Evolutionary conservation across 306 rosid genomes (phyloP).

Genomic region (Hylodesmum podocarpum): DNA sequence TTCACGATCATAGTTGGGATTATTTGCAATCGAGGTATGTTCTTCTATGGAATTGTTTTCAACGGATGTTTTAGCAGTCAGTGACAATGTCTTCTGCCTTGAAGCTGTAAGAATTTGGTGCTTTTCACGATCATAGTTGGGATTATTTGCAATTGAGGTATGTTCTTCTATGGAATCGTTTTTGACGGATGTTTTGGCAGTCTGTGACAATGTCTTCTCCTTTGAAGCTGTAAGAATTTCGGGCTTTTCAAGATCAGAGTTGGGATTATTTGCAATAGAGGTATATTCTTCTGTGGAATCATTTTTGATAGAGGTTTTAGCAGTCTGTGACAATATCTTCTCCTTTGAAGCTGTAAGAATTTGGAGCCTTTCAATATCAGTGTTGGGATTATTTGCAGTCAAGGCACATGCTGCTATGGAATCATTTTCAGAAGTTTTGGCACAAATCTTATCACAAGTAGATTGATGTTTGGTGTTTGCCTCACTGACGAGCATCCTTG

Average conservation of each 20-base stretch:
- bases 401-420: slow-evolving; percentile 10
- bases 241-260: slow-evolving; percentile 39
- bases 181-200: slow-evolving; percentile 26
- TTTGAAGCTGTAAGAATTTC: slow-evolving; percentile 45
- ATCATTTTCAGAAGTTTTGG: slow-evolving; percentile 32
- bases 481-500: slow-evolving; percentile 31
- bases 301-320: slow-evolving; percentile 28
- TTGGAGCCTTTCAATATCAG: slow-evolving; percentile 45
- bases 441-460: slow-evolving; percentile 37
- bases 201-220: too few species aligned
- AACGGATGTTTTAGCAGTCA: background rate
- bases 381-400: slow-evolving; percentile 33
- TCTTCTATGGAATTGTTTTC: background rate
- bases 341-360: slow-evolving; percentile 46
- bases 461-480: slow-evolving; percentile 29
- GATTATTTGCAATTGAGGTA: slow-evolving; percentile 33
- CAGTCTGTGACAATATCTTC: background rate
- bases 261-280: slow-evolving; percentile 31
- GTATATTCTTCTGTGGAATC: slow-evolving; percentile 10
- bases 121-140: slow-evolving; percentile 42
- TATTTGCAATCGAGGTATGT: background rate
- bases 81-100: slow-evolving; percentile 30
- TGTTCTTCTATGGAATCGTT: slow-evolving; percentile 22
- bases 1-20: background rate
- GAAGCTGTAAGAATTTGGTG: slow-evolving; percentile 40